These are phyloP conservation scores for Phytophthora pini DNA, from an alignment of 352 stramenopile species.

Conservation along the genomic window DNA sequence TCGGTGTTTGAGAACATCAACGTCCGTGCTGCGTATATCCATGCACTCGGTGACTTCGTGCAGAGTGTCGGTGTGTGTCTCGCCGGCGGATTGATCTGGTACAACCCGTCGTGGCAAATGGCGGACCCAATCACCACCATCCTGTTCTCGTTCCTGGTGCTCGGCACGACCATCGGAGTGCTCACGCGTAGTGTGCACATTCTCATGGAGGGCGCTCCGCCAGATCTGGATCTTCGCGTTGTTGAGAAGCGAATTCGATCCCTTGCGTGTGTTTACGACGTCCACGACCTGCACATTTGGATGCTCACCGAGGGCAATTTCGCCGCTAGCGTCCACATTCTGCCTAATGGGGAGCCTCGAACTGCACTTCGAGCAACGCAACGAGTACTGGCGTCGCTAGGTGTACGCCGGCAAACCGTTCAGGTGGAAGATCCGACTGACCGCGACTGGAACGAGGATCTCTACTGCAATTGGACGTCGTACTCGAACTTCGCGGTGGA, in stretches of 20 bases:
- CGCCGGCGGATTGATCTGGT: slow-evolving; percentile 97
- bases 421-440: slow-evolving; percentile 69
- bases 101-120: slow-evolving; percentile 94
- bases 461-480: slow-evolving; percentile 64
- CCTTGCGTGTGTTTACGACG: slow-evolving; percentile 88
- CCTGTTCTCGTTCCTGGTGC: slow-evolving; percentile 95
- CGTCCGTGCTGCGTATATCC: slow-evolving; percentile 97
- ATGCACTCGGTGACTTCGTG: slow-evolving; percentile 97
- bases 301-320: slow-evolving; percentile 91
- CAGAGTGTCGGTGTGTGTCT: slow-evolving; percentile 97
- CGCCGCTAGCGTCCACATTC: slow-evolving; percentile 93
- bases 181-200: slow-evolving; percentile 92
- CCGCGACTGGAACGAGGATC: slow-evolving; percentile 67
- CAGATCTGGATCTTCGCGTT: slow-evolving; percentile 52
- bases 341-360: slow-evolving; percentile 62
- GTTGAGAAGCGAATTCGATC: slow-evolving; percentile 70
- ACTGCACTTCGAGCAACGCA: slow-evolving; percentile 64
- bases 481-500: slow-evolving; percentile 42
- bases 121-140: slow-evolving; percentile 97
- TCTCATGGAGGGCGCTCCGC: slow-evolving; percentile 95
- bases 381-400: slow-evolving; percentile 53
- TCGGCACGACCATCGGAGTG: slow-evolving; percentile 94
- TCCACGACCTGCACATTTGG: slow-evolving; percentile 99
- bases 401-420: slow-evolving; percentile 69
- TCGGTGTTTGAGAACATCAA: slow-evolving; percentile 93